Evolutionary conservation across 2,329 filamentous ascomycete genomes (phyloP).

Genomic region (Blumeriella jaapii): DNA sequence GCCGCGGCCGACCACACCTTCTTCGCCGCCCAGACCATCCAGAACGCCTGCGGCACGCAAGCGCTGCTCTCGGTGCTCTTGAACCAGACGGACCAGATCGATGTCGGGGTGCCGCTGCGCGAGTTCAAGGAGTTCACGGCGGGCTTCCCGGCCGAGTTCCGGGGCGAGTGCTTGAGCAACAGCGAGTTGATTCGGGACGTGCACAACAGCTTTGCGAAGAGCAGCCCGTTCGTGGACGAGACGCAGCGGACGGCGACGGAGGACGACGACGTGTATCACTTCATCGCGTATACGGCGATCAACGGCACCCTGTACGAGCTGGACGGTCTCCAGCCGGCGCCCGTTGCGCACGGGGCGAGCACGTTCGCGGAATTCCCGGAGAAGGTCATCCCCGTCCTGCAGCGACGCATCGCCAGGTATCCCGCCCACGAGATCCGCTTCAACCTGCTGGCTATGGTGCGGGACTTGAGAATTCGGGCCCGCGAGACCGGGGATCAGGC

Average conservation of each 20-base stretch:
- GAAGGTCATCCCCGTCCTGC: conserved; percentile 78
- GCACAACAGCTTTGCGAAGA: conserved; percentile 64
- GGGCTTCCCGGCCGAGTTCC: conserved; percentile 53
- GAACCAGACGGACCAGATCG: conserved; percentile 59
- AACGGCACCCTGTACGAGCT: conserved; percentile 80
- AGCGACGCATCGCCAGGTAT: conserved; percentile 73
- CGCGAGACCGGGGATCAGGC: conserved; percentile 74
- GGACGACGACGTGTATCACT: conserved; percentile 93
- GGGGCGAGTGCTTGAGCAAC: conserved; percentile 61
- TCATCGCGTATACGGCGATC: conserved; percentile 85
- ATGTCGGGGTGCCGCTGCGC: conserved; percentile 47
- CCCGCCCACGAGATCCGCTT: conserved; percentile 83
- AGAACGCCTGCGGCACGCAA: conserved; percentile 96
- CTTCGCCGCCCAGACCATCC: conserved; percentile 94
- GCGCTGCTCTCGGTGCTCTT: conserved; percentile 84
- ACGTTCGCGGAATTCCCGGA: conserved; percentile 59
- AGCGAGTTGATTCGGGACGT: conserved; percentile 47
- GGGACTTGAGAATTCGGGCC: conserved; percentile 68
- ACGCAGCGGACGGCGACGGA: conserved; percentile 58
- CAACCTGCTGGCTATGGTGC: conserved; percentile 87
- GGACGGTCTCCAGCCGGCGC: conserved; percentile 85
- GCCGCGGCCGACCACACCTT: conserved; percentile 67
- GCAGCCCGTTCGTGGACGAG: conserved; percentile 86
- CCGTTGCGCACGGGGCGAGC: conserved; percentile 78
- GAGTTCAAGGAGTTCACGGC: conserved; percentile 64